These are phyloP conservation scores for Penstemon davidsonii DNA, from an alignment of 257 asterid genomes.

Conservation along the genomic window DNA sequence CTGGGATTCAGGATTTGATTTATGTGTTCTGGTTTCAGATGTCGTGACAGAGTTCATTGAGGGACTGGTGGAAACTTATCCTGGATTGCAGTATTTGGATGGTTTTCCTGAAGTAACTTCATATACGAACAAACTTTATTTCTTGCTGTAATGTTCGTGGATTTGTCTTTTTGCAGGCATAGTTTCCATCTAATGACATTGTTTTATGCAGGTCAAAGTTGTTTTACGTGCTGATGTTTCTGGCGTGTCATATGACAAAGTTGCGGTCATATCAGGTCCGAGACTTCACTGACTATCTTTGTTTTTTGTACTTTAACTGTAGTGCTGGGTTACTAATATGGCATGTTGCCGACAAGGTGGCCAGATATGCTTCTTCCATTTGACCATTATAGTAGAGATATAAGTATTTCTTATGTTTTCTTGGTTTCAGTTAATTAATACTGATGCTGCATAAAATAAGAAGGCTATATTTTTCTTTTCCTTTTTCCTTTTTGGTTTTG, in stretches of 20 bases:
- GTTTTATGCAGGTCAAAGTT: slow-evolving; percentile 70
- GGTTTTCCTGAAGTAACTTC: slow-evolving; percentile 82
- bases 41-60: slow-evolving; percentile 95
- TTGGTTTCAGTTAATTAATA: not conserved
- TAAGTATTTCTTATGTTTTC: not conserved
- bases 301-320: slow-evolving; percentile 5
- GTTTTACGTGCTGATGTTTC: slow-evolving; percentile 92
- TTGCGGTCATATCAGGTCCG: slow-evolving; percentile 88
- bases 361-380: slow-evolving; percentile 5
- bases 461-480: slow-evolving; percentile 5
- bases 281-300: slow-evolving; percentile 17
- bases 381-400: slow-evolving; percentile 3
- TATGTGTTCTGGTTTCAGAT: slow-evolving; percentile 53
- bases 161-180: not conserved
- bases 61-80: slow-evolving; percentile 91
- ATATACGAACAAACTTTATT: not conserved
- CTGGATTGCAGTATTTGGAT: slow-evolving; percentile 93
- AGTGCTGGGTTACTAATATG: slow-evolving; percentile 11
- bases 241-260: slow-evolving; percentile 72
- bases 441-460: slow-evolving; percentile 8
- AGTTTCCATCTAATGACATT: slow-evolving; percentile 22
- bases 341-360: slow-evolving; percentile 15
- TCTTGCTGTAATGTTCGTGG: slow-evolving; percentile 4
- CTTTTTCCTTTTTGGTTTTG: not conserved
- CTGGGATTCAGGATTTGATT: slow-evolving; percentile 17